phyloP scores from a whole-genome alignment of 202 grass and related monocot genomes.

The Carex arenaria region DNA sequence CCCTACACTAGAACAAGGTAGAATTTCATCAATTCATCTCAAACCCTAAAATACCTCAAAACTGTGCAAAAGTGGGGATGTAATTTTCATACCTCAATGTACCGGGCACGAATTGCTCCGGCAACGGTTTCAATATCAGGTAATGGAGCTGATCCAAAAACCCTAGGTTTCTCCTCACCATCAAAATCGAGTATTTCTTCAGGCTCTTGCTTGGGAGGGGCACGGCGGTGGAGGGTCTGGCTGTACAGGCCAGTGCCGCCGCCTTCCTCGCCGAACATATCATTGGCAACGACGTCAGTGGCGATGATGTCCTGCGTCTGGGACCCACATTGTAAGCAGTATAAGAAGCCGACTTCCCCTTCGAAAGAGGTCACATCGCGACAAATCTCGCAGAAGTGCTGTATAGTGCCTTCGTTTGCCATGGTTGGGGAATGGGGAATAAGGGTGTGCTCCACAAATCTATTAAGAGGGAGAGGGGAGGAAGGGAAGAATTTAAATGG shows the following conservation, averaged over 20 bases:
- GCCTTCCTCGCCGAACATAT: not conserved
- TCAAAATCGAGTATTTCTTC: not conserved
- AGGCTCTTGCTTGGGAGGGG: not conserved
- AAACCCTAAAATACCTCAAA: not conserved
- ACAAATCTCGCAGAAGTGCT: not conserved
- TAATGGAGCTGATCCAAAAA: not conserved
- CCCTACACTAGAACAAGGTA: slow-evolving; percentile 30
- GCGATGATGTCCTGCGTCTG: not conserved
- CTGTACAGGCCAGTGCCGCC: not conserved
- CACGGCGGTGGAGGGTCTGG: not conserved
- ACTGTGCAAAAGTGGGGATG: not conserved
- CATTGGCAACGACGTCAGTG: not conserved
- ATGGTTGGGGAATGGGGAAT: not conserved
- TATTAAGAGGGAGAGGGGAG: no score
- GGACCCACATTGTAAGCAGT: not conserved
- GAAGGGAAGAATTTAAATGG: no score
- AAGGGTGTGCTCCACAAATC: not conserved
- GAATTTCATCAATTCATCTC: not conserved
- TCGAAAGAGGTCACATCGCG: not conserved
- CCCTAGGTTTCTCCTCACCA: not conserved
- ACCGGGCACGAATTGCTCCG: not conserved
- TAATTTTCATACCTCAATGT: not conserved
- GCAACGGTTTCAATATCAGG: not conserved
- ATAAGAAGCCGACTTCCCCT: not conserved
- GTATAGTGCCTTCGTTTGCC: not conserved